phyloP scores from a whole-genome alignment of 116 monocot genomes.

The Trichopus zeylanicus region DNA sequence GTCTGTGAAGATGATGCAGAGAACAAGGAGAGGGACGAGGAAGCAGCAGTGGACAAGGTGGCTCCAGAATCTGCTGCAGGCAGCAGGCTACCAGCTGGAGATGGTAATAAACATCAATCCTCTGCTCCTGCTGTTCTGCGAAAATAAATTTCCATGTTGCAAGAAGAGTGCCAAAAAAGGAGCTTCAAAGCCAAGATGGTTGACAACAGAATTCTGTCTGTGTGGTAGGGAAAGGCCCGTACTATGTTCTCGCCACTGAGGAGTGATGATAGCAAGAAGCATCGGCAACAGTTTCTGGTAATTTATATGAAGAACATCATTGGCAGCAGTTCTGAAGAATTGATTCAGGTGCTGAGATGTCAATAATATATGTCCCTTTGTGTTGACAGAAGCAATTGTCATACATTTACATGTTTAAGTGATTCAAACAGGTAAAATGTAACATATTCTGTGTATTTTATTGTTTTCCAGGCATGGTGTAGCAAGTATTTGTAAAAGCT shows the following conservation, averaged over 20 bases:
- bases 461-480: too few species aligned
- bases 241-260: not conserved
- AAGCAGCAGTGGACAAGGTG: constrained; percentile 19
- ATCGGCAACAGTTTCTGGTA: too few species aligned
- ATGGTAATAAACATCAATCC: constrained; percentile 9
- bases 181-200: not conserved
- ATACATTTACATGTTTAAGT: too few species aligned
- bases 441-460: too few species aligned
- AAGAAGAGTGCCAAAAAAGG: not conserved
- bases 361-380: too few species aligned
- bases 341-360: too few species aligned
- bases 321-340: too few species aligned
- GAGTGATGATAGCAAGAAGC: not conserved
- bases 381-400: too few species aligned
- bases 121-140: constrained; percentile 1
- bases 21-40: constrained; percentile 39
- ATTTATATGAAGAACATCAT: too few species aligned
- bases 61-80: not conserved
- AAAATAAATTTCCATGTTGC: constrained; percentile 1
- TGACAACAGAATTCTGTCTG: constrained; percentile 4
- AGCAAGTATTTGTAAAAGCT: too few species aligned
- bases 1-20: constrained; percentile 12
- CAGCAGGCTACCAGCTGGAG: not conserved
- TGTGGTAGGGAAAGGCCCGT: constrained; percentile 7
- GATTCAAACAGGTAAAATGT: too few species aligned